Base-by-base conservation (phyloP, 139 green algal species). In the Chlamydomonas sphaeroides region DNA sequence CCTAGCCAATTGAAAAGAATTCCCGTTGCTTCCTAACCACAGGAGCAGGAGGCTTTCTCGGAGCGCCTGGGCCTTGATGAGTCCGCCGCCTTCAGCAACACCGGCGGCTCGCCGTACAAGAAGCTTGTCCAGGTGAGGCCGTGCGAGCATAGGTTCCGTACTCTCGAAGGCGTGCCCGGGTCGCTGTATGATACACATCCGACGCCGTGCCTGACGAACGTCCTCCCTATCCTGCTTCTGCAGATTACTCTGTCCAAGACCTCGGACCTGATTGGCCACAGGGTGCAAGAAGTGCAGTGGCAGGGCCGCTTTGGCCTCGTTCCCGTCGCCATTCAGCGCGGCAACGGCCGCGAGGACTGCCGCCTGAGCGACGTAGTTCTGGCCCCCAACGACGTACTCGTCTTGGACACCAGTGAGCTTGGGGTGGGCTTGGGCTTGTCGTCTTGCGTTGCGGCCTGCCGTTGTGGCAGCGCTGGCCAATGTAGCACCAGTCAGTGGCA, bases 401-500 rank as follows among this genome's bases (percentile, higher is more conserved):
- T 86, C 35, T 45, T 86, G 5, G 70, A 80, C 35, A 86, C 80
- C 36, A 77, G 80, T 80, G 30, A 75, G 77, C 45, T 4, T 61
- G 15, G 17, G 20, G 4, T 61, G 51, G 51, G 51, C 51, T 61
- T 28, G 17, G 15, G 20, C 51, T 61, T 6, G 51, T 10, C 45
- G n/a, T n/a, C n/a, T n/a, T n/a, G n/a, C n/a, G n/a, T n/a, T n/a
- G n/a, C n/a, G n/a, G n/a, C n/a, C n/a, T n/a, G n/a, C n/a, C n/a
- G n/a, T n/a, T n/a, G n/a, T n/a, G n/a, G n/a, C n/a, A n/a, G n/a
- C n/a, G n/a, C n/a, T n/a, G n/a, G n/a, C n/a, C n/a, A n/a, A n/a
- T n/a, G n/a, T n/a, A n/a, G n/a, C n/a, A n/a, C n/a, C n/a, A n/a
- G n/a, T n/a, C n/a, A n/a, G n/a, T n/a, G n/a, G n/a, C n/a, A n/a